These are phyloP conservation scores for Tylopilus plumbeoviolaceoides DNA, from an alignment of 768 basidiomycete genomes.

Conservation along the genomic window DNA sequence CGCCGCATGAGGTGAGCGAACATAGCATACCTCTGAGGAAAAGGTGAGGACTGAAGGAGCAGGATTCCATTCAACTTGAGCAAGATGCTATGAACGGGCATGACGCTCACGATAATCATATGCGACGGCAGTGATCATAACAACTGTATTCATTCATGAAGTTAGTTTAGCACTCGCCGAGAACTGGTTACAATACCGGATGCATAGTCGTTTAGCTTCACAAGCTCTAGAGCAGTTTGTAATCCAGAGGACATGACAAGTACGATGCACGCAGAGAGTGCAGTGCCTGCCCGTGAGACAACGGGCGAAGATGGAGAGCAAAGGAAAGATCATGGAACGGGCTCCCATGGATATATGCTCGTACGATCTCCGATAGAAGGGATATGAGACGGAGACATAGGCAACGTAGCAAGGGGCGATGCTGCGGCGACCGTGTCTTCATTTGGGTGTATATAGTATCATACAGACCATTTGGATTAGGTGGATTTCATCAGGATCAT, in stretches of 20 bases:
- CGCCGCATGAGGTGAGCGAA: too few species aligned
- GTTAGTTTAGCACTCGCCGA: background rate
- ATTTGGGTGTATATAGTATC: background rate
- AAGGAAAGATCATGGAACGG: too few species aligned
- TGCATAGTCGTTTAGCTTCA: background rate
- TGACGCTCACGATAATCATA: constrained; percentile 1
- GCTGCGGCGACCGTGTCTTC: too few species aligned
- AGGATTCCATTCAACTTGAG: background rate
- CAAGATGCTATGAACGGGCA: too few species aligned
- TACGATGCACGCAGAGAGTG: background rate
- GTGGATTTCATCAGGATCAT: background rate
- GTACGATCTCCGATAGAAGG: background rate
- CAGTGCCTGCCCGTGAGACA: background rate
- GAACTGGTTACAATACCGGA: background rate
- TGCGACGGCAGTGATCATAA: background rate
- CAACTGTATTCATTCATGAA: background rate
- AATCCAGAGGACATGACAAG: background rate
- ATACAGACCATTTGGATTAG: background rate
- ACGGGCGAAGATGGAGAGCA: background rate
- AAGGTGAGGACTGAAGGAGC: background rate
- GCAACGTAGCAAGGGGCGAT: background rate
- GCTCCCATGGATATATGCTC: background rate
- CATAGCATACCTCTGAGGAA: background rate
- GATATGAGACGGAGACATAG: background rate
- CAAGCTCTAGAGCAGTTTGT: background rate